These are phyloP conservation scores for Penicillium mononematosum DNA, from an alignment of 495 filamentous ascomycete genomes.

Conservation along the genomic window DNA sequence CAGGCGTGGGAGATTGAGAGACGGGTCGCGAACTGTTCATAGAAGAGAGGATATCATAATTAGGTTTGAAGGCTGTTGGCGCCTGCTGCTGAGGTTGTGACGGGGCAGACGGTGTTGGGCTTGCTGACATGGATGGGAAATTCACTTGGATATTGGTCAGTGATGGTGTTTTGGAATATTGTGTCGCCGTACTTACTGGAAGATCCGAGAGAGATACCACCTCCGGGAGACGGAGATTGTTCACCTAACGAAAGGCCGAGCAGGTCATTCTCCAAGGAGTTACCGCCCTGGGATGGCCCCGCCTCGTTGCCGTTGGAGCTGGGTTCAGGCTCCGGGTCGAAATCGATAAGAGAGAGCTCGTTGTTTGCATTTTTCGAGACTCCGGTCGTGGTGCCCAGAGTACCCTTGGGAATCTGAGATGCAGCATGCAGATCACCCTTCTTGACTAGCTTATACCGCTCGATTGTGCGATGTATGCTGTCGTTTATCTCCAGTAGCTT, in stretches of 20 bases:
- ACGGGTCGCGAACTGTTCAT: constrained; percentile 42
- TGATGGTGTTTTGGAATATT: constrained; percentile 27
- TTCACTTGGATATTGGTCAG: constrained; percentile 20
- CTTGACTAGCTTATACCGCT: constrained; percentile 90
- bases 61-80: constrained; percentile 43
- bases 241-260: constrained; percentile 68
- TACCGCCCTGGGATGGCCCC: constrained; percentile 34
- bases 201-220: constrained; percentile 84
- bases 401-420: constrained; percentile 80
- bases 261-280: constrained; percentile 62
- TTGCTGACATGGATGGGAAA: constrained; percentile 24
- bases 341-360: constrained; percentile 91
- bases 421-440: constrained; percentile 90
- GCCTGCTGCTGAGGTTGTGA: constrained; percentile 36
- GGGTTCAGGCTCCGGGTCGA: constrained; percentile 67
- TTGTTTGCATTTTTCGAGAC: constrained; percentile 73
- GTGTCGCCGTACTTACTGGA: constrained; percentile 56
- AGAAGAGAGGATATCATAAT: constrained; percentile 63
- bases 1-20: constrained; percentile 53
- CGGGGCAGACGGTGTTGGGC: constrained; percentile 28
- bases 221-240: constrained; percentile 63
- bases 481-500: constrained; percentile 97
- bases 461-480: constrained; percentile 94
- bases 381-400: constrained; percentile 66
- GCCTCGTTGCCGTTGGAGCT: constrained; percentile 48